Conservation (phyloP, 345 rosid genomes). For the Eucalyptus regnans region DNA sequence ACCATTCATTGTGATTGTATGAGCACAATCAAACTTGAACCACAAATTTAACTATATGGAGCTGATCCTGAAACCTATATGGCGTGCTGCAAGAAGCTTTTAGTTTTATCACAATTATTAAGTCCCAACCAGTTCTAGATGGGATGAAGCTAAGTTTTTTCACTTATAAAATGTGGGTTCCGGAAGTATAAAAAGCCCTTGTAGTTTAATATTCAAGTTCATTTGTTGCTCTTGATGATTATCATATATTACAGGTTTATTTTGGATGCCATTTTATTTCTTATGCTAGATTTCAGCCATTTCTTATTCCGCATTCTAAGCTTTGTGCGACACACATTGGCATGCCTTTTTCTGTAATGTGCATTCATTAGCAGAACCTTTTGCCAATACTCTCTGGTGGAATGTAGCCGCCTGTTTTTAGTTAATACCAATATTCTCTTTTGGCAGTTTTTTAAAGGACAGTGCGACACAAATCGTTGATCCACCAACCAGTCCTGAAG, state of each 20-base stretch:
- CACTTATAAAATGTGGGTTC: background rate
- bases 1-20: background rate
- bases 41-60: background rate
- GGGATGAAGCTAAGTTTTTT: background rate
- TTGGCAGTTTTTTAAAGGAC: constrained; percentile 48
- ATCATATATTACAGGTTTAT: background rate
- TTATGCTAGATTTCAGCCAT: background rate
- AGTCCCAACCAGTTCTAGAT: background rate
- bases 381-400: background rate
- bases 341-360: background rate
- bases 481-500: constrained; percentile 38
- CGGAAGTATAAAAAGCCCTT: background rate
- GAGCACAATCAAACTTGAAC: background rate
- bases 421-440: background rate
- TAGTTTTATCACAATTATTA: background rate
- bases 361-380: background rate
- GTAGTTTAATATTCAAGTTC: background rate
- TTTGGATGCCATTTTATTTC: background rate
- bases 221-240: background rate
- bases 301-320: background rate
- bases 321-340: background rate
- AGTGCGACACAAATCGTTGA: constrained; percentile 56
- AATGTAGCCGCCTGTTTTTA: background rate
- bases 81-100: background rate
- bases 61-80: background rate